Conservation (phyloP, 495 filamentous ascomycete species). For the Penicillium odoratum region DNA sequence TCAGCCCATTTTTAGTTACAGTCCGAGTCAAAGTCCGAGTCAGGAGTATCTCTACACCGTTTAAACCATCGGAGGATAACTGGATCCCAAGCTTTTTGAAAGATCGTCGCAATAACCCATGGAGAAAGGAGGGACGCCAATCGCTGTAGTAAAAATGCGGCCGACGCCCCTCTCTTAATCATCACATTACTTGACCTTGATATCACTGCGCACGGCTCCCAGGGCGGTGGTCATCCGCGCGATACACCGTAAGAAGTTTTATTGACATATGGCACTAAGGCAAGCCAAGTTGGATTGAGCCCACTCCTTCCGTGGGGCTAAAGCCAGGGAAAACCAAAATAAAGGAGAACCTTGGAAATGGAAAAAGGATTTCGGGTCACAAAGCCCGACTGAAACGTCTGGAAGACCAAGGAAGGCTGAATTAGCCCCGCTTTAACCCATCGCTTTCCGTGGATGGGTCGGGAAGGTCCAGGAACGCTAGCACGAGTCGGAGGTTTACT, state of each 20-base stretch:
- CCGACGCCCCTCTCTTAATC: slow-evolving; percentile 10
- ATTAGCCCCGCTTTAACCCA: slow-evolving; percentile 11
- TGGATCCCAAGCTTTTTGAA: slow-evolving; percentile 8
- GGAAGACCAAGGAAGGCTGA: slow-evolving; percentile 30
- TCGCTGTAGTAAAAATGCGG: slow-evolving; percentile 10
- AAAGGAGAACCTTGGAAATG: not conserved
- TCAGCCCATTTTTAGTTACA: slow-evolving; percentile 11
- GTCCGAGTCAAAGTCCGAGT: not conserved
- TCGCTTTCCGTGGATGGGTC: not conserved
- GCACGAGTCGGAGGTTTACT: slow-evolving; percentile 16
- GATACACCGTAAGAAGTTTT: slow-evolving; percentile 28
- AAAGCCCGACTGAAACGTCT: slow-evolving; percentile 25
- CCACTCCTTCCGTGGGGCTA: slow-evolving; percentile 22
- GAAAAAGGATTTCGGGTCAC: slow-evolving; percentile 11
- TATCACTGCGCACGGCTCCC: slow-evolving; percentile 9
- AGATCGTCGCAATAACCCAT: slow-evolving; percentile 5
- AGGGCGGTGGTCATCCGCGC: slow-evolving; percentile 18
- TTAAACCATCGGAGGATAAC: slow-evolving; percentile 7
- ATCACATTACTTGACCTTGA: slow-evolving; percentile 3
- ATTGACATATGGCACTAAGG: slow-evolving; percentile 31
- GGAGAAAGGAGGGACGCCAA: not conserved
- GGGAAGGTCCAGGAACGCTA: slow-evolving; percentile 10
- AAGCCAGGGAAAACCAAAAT: not conserved
- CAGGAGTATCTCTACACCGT: not conserved
- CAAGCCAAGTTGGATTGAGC: slow-evolving; percentile 26